Evolutionary conservation across 2,329 filamentous ascomycete genomes (phyloP), one percentile per base, ranked within the genome.

Genomic region (Botryotinia narcissicola): DNA sequence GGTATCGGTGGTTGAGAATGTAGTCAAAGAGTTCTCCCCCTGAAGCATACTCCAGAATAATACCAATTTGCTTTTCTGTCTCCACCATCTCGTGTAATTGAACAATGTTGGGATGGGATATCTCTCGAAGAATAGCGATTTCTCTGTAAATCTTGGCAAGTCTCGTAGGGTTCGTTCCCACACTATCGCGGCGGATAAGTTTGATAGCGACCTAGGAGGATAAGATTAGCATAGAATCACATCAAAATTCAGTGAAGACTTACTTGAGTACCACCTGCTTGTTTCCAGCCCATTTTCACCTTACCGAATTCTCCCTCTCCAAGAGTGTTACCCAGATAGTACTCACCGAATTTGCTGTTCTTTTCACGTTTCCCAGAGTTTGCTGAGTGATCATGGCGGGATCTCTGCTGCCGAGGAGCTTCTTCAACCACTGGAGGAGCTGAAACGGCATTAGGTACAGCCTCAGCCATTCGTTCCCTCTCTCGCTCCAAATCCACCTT

Each of bases 301-400:
- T 99, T 99, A 77, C 96, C 96, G 82, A 99, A 99, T 83, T 99
- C 96, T 75, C 96, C 96, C 85, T 99, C 96, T 68, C 96, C 96
- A 68, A 99, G 91, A 3, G 95, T 98, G 82, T 97, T 95, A 51
- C 96, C 96, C 5, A 99, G 87, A 75, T 97, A 94, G 83, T 98
- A 99, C 76, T 98, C 94, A 74, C 95, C 95, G 81, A 99, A 98
- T 77, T 93, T 95, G 60, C 92, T 94, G 76, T 92, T 90, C 84
- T 97, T 97, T 78, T 90, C 86, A 54, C 84, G 81, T 76, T 86
- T 87, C 0, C 72, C 84, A 83, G 79, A 74, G 42, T 72, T 77
- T 14, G 76, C 64, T 29, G 77, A 64, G 76, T 90, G 87, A 75
- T 91, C 89, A 75, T 91, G 89, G 51, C 89, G 84, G 75, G 88